These are phyloP conservation scores for Pseudogymnoascus sp. DNA, from an alignment of 2,329 filamentous ascomycete genomes.

Conservation along the genomic window DNA sequence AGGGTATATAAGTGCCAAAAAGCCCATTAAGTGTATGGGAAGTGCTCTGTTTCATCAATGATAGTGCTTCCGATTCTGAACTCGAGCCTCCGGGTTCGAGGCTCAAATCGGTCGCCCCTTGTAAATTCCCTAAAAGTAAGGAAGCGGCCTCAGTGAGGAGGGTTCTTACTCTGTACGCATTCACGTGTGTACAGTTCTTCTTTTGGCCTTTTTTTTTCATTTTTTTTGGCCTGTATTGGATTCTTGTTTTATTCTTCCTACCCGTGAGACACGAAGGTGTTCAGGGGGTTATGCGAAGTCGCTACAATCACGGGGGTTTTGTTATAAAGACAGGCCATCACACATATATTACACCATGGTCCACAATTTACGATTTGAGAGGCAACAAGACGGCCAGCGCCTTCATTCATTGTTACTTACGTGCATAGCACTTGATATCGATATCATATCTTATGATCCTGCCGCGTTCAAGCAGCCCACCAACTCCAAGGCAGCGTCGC, in stretches of 20 bases:
- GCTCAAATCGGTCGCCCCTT: background rate
- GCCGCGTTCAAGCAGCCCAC: background rate
- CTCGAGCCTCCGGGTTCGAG: background rate
- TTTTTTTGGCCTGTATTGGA: background rate
- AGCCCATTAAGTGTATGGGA: background rate
- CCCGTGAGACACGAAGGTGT: background rate
- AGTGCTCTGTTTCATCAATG: background rate
- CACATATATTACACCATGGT: background rate
- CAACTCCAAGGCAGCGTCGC: background rate
- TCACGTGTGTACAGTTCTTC: background rate
- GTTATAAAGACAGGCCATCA: background rate
- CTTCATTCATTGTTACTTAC: background rate
- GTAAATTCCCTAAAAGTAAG: slow-evolving; percentile 1
- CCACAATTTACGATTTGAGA: background rate
- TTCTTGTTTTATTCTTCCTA: background rate
- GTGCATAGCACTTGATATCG: background rate
- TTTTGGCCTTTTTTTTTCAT: background rate
- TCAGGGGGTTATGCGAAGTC: background rate
- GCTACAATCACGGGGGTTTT: background rate
- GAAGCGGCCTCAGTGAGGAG: background rate
- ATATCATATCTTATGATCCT: background rate
- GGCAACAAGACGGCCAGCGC: background rate
- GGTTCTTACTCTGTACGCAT: background rate
- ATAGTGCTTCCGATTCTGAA: background rate
- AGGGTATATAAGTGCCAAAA: background rate